A percentile compares a stretch with the other conserved stretches of the same genome.
phyloP scores from a whole-genome alignment of 345 rosid species.

The Excoecaria cochinchinensis region DNA sequence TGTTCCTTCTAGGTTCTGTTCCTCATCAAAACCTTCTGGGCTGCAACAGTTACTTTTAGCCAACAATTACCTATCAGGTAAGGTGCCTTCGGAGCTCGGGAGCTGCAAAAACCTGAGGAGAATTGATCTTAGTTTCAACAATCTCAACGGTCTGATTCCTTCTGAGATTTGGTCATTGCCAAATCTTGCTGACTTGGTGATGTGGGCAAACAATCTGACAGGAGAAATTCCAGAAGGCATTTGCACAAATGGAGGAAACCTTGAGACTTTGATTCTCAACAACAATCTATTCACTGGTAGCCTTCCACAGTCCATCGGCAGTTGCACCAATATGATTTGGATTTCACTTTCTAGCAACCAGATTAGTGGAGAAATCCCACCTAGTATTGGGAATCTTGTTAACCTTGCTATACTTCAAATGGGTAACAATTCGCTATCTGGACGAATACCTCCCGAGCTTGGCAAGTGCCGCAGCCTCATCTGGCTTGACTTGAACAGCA shows the following conservation, averaged over 20 bases:
- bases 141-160: conserved; percentile 64
- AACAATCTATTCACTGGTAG: conserved; percentile 71
- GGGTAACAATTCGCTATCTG: conserved; percentile 83
- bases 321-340: conserved; percentile 85
- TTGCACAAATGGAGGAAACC: conserved; percentile 67
- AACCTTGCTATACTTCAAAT: conserved; percentile 78
- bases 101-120: conserved; percentile 66
- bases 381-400: conserved; percentile 58
- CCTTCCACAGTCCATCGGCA: conserved; percentile 69
- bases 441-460: conserved; percentile 66
- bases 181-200: conserved; percentile 65
- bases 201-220: conserved; percentile 95
- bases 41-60: conserved; percentile 68
- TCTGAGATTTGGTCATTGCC: conserved; percentile 67
- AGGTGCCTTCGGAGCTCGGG: conserved; percentile 66
- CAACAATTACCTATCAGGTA: conserved; percentile 72
- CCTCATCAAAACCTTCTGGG: conserved; percentile 40
- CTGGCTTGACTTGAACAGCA: conserved; percentile 97
- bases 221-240: conserved; percentile 76
- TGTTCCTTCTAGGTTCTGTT: conserved; percentile 67
- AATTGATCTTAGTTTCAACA: conserved; percentile 90
- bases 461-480: conserved; percentile 78
- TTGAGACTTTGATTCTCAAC: conserved; percentile 83
- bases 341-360: conserved; percentile 81
- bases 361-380: conserved; percentile 68